These are phyloP conservation scores for Ensete glaucum DNA, from an alignment of 176 grass and related monocot genomes.

Conservation along the genomic window DNA sequence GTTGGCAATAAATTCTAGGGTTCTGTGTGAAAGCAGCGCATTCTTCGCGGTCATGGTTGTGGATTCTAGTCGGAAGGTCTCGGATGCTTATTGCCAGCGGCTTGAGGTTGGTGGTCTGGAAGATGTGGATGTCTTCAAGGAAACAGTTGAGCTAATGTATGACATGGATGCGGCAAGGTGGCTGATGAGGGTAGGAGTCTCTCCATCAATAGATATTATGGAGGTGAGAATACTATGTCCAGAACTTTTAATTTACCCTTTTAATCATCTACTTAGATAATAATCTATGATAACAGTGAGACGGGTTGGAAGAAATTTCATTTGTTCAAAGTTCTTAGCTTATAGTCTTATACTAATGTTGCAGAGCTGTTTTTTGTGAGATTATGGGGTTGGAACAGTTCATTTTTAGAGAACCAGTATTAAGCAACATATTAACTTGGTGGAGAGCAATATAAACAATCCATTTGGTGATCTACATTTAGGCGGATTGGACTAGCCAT, in stretches of 20 bases:
- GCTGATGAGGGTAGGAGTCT: slow-evolving; percentile 42
- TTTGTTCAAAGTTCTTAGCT: too few relatives aligned
- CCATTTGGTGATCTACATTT: too few relatives aligned
- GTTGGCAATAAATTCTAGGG: slow-evolving; percentile 39
- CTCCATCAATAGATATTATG: slow-evolving; percentile 47
- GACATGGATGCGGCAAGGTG: slow-evolving; percentile 39
- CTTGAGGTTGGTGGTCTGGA: slow-evolving; percentile 41
- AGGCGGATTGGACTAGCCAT: too few relatives aligned
- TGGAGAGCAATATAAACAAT: too few relatives aligned
- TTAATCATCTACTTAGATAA: neutral
- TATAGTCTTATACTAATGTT: too few relatives aligned
- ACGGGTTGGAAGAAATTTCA: too few relatives aligned
- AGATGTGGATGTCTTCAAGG: slow-evolving; percentile 56
- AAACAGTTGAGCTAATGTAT: slow-evolving; percentile 66
- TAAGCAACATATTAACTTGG: too few relatives aligned
- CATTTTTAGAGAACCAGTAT: too few relatives aligned
- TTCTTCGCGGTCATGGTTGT: slow-evolving; percentile 42
- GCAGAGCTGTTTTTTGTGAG: too few relatives aligned
- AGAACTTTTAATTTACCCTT: neutral
- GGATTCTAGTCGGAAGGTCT: slow-evolving; percentile 7
- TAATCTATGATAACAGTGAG: neutral
- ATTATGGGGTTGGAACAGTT: too few relatives aligned
- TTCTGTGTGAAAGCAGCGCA: slow-evolving; percentile 39
- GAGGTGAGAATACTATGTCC: slow-evolving; percentile 41
- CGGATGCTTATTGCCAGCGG: slow-evolving; percentile 26